These are phyloP conservation scores for Boehmeria nivea DNA, from an alignment of 306 rosid species.

Conservation along the genomic window DNA sequence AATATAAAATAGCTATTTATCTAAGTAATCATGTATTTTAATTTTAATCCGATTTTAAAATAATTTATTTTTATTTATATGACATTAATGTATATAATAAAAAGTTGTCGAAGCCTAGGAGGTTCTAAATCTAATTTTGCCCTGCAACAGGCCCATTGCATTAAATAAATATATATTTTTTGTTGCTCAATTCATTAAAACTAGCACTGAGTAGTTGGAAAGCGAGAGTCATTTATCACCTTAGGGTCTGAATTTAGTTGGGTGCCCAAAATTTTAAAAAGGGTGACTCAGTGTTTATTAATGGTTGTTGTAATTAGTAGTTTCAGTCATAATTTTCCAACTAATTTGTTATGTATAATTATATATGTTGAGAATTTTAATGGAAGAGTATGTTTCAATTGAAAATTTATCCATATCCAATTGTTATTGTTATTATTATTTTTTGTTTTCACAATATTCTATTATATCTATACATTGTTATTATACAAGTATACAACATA, in stretches of 20 bases:
- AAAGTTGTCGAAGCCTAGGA: too few relatives aligned
- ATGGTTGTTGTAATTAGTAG: not conserved
- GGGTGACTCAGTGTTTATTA: not conserved
- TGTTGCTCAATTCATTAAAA: not conserved
- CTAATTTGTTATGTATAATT: not conserved
- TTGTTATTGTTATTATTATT: too few relatives aligned
- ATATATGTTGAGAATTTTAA: too few relatives aligned
- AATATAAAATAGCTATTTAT: too few relatives aligned
- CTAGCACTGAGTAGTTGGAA: not conserved
- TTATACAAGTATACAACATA: not conserved
- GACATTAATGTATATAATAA: too few relatives aligned
- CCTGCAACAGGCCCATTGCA: not conserved
- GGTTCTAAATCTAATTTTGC: not conserved
- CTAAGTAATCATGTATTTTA: too few relatives aligned
- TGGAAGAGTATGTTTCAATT: too few relatives aligned
- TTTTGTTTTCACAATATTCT: too few relatives aligned
- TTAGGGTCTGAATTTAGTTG: not conserved
- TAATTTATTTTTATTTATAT: too few relatives aligned
- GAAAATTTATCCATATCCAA: too few relatives aligned
- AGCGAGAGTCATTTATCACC: not conserved
- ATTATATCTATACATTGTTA: too few relatives aligned
- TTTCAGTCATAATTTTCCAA: not conserved
- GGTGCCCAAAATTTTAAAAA: not conserved
- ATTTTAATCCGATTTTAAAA: too few relatives aligned
- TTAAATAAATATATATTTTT: not conserved